Evolutionary conservation across 2,329 filamentous ascomycete species (phyloP), one percentile per base, ranked within the genome.

Genomic region (Beauveria australis): DNA sequence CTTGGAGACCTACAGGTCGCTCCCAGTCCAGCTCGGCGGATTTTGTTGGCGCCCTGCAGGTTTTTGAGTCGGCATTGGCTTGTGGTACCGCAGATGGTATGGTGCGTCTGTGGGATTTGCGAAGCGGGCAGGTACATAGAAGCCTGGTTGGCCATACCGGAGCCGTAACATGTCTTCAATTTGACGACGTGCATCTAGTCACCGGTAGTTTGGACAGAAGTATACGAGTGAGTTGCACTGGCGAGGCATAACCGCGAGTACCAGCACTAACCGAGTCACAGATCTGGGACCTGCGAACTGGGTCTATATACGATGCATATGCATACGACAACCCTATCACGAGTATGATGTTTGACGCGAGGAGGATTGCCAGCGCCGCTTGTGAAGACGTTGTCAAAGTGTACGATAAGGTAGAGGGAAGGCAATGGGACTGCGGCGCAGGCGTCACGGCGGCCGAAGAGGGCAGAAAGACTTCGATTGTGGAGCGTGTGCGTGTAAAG

Each of bases 281-380:
- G 92, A 97, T 99, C 71, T 99, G 94, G 94, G 94, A 99, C 75
- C 88, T 99, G 61, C 89, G 94, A 59, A 97, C 92, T 14, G 94
- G 94, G 51, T 92, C 92, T 40, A 97, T 99, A 67, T 89, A 89
- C 72, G 94, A 99, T 72, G 94, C 93, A 19, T 99, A 92, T 73
- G 94, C 93, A 24, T 99, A 97, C 75, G 92, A 97, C 70, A 82
- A 90, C 69, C 86, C 92, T 0, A 84, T 99, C 61, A 96, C 92
- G 37, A 91, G 88, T 78, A 96, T 97, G 92, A 96, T 95, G 88
- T 99, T 99, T 72, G 94, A 99, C 74, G 78, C 85, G 16, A 87
- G 92, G 57, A 86, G 92, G 55, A 99, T 99, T 66, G 92, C 94
- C 40, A 85, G 89, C 57, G 93, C 94, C 2, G 92, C 92, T 0